phyloP scores from a whole-genome alignment of 768 basidiomycete genomes.

The Daedaleopsis nitida region DNA sequence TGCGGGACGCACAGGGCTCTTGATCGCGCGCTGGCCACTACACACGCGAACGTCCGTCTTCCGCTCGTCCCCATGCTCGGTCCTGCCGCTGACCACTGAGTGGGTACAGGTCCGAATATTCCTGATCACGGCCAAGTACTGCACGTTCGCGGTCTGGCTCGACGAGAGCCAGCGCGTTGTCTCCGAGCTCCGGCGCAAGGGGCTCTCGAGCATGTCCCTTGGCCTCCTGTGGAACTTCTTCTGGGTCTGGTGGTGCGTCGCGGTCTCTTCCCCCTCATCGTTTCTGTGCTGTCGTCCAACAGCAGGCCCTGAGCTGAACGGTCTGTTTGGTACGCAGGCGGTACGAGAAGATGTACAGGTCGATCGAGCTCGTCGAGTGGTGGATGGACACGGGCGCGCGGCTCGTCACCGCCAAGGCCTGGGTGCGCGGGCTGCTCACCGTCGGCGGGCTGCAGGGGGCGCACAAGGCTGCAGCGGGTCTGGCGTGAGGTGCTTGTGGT shows the following conservation, averaged over 20 bases:
- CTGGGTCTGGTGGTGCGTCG: conserved; percentile 68
- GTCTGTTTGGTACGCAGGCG: conserved; percentile 42
- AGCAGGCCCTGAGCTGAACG: not conserved
- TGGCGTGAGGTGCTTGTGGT: conserved; percentile 35
- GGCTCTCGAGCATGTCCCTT: conserved; percentile 46
- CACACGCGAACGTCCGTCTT: conserved; percentile 66
- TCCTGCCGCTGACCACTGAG: not conserved
- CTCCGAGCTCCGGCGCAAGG: conserved; percentile 46
- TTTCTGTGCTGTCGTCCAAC: conserved; percentile 3
- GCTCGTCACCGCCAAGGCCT: conserved; percentile 55
- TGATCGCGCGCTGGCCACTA: conserved; percentile 85
- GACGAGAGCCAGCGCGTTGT: conserved; percentile 51
- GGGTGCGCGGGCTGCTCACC: conserved; percentile 63
- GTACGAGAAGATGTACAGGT: conserved; percentile 55
- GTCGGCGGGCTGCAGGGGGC: conserved; percentile 71
- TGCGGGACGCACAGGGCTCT: conserved; percentile 54
- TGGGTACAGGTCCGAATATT: conserved; percentile 75
- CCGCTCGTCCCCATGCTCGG: too few relatives aligned
- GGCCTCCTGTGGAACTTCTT: conserved; percentile 52
- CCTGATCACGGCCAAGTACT: conserved; percentile 88
- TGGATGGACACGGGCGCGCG: conserved; percentile 66
- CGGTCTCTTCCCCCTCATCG: not conserved
- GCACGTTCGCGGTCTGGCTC: conserved; percentile 76
- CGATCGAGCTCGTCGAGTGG: conserved; percentile 55
- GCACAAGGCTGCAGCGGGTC: conserved; percentile 70